Evolutionary conservation across 2,329 filamentous ascomycete species (phyloP), one percentile per base, ranked within the genome.

Genomic region (Apiospora marii): DNA sequence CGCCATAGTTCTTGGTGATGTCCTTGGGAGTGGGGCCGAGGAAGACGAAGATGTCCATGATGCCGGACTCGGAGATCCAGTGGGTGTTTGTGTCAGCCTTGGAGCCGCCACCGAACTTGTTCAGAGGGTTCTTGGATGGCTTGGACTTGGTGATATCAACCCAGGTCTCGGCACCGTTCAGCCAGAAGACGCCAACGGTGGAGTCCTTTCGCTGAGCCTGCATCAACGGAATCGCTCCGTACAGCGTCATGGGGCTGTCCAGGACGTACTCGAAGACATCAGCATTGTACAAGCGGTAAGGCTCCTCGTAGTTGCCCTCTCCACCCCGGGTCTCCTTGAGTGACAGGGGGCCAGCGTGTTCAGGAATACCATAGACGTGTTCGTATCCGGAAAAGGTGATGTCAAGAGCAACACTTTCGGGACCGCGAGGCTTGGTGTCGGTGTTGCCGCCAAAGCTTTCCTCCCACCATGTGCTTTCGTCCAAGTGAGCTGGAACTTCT

Each of bases 211-310:
- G 93, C 80, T 99, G 96, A 24, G 96, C 96, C 83, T 98, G 96
- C 94, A 99, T 97, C 80, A 98, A 94, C 2, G 96, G 96, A 77
- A 99, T 98, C 10, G 95, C 87, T n/a, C 96, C 96, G 79, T 99
- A 99, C 1, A 99, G 88, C 0, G 96, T 98, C 96, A 99, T 99
- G 0, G 96, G 95, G 82, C 95, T 98, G 83, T 98, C 94, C 78
- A 98, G 89, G 78, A 98, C 92, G 82, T 99, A 99, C 84, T 99
- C 96, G 78, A 99, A 99, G 14, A 99, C 96, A 81, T 99, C 96
- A 44, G 94, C 90, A 82, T 99, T 99, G 86, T 98, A 98, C 82
- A 99, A 84, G 49, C 96, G 91, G 84, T 99, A 99, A 0, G 96
- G 96, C 74, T 99, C 94, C 13, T 89, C 87, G 82, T 96, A 94